Conservation (phyloP, 129 eudicot species). For the Erigeron canadensis region DNA sequence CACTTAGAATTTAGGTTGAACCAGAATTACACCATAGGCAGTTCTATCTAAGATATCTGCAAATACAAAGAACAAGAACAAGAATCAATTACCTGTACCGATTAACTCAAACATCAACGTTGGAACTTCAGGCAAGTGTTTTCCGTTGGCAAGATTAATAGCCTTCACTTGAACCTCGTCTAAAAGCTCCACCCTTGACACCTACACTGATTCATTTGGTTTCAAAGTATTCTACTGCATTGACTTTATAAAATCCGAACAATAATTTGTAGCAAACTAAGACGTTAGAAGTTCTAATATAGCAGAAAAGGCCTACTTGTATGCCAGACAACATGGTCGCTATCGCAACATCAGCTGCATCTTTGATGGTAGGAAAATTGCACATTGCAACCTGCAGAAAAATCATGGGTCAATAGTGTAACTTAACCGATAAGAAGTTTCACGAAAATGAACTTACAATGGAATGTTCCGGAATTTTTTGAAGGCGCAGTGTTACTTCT, state of each 20-base stretch:
- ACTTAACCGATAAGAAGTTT: neutral
- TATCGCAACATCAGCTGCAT: conserved; percentile 98
- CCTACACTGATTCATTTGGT: conserved; percentile 43
- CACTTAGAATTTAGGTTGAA: too few species aligned
- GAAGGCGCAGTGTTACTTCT: conserved; percentile 90
- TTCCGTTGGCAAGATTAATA: conserved; percentile 85
- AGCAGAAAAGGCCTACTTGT: conserved; percentile 50
- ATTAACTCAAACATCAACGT: conserved; percentile 92
- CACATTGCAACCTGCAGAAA: conserved; percentile 88
- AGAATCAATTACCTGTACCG: conserved; percentile 68
- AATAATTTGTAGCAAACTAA: conserved; percentile 6
- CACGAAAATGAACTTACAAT: conserved; percentile 48
- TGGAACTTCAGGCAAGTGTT: conserved; percentile 81
- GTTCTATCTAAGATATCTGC: neutral
- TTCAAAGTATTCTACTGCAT: neutral
- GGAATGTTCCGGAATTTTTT: conserved; percentile 80
- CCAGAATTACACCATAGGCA: too few species aligned
- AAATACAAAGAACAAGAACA: neutral
- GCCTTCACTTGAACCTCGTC: conserved; percentile 97
- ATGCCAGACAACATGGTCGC: conserved; percentile 92
- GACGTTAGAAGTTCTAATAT: neutral
- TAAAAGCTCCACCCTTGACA: conserved; percentile 95
- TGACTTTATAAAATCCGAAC: neutral
- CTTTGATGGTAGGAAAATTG: conserved; percentile 90
- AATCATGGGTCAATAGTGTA: conserved; percentile 7